These are phyloP conservation scores for Garcia nutans DNA, from an alignment of 345 rosid species.

Conservation along the genomic window DNA sequence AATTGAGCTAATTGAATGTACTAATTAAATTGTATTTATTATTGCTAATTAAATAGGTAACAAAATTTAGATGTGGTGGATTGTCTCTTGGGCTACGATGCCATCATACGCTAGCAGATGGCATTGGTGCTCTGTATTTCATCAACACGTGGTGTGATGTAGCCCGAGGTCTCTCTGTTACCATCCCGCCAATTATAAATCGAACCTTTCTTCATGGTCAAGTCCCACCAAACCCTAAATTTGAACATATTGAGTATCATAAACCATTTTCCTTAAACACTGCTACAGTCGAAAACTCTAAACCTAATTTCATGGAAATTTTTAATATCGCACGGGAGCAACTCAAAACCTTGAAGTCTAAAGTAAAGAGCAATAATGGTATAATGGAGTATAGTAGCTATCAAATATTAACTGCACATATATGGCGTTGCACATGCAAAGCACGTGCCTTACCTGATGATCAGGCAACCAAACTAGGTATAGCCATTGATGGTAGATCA, in stretches of 20 bases:
- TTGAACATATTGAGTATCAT: constrained; percentile 28
- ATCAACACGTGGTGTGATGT: constrained; percentile 32
- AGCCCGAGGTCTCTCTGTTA: constrained; percentile 16
- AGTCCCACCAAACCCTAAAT: constrained; percentile 19
- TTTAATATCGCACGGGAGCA: constrained; percentile 15
- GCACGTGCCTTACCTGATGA: constrained; percentile 23
- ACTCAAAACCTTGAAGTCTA: constrained; percentile 21
- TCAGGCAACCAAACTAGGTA: constrained; percentile 10
- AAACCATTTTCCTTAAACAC: constrained; percentile 21
- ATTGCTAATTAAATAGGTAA: constrained; percentile 20
- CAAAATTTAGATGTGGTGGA: constrained; percentile 34
- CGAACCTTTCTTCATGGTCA: constrained; percentile 14
- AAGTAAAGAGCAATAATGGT: background rate
- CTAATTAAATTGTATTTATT: background rate
- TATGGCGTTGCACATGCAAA: constrained; percentile 33
- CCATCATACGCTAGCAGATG: constrained; percentile 32
- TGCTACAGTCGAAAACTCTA: background rate
- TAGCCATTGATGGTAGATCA: constrained; percentile 34
- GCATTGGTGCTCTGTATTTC: constrained; percentile 8
- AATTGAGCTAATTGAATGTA: no score
- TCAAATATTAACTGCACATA: constrained; percentile 22
- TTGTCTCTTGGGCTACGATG: constrained; percentile 19
- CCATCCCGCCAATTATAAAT: constrained; percentile 11
- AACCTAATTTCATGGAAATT: background rate
- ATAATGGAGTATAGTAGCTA: constrained; percentile 12